Evolutionary conservation across 2,329 filamentous ascomycete species (phyloP).

Genomic region (Trichoderma cornu-damae): DNA sequence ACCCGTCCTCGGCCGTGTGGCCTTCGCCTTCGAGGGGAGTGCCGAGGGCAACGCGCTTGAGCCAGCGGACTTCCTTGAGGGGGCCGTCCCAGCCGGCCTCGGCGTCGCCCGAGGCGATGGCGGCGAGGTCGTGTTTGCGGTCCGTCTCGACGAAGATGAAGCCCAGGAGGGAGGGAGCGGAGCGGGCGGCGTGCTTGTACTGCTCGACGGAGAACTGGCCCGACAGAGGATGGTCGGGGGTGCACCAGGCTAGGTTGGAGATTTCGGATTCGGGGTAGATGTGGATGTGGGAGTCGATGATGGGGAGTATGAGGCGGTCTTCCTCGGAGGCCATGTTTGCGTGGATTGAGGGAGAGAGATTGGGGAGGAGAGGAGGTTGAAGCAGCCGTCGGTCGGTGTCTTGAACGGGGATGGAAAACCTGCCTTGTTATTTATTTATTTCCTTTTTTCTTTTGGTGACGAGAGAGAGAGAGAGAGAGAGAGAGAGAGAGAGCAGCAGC

Average conservation of each 20-base stretch:
- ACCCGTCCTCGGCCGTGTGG: conserved; percentile 41
- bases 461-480: no score
- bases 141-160: conserved; percentile 84
- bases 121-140: conserved; percentile 56
- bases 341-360: background rate
- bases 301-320: conserved; percentile 44
- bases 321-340: conserved; percentile 28
- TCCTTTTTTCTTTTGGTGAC: no score
- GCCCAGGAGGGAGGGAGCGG: conserved; percentile 49
- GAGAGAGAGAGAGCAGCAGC: background rate
- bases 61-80: conserved; percentile 65
- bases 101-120: conserved; percentile 40
- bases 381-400: no score
- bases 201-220: conserved; percentile 60
- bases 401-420: no score
- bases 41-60: conserved; percentile 62
- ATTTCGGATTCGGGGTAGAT: conserved; percentile 70
- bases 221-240: conserved; percentile 52
- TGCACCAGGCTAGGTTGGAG: conserved; percentile 64
- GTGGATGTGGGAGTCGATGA: conserved; percentile 91
- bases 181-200: conserved; percentile 48
- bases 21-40: conserved; percentile 53
- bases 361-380: background rate
- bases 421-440: no score
- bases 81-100: conserved; percentile 60